phyloP scores from a whole-genome alignment of 1,284 basidiomycete species.

The Ustilago curta region DNA sequence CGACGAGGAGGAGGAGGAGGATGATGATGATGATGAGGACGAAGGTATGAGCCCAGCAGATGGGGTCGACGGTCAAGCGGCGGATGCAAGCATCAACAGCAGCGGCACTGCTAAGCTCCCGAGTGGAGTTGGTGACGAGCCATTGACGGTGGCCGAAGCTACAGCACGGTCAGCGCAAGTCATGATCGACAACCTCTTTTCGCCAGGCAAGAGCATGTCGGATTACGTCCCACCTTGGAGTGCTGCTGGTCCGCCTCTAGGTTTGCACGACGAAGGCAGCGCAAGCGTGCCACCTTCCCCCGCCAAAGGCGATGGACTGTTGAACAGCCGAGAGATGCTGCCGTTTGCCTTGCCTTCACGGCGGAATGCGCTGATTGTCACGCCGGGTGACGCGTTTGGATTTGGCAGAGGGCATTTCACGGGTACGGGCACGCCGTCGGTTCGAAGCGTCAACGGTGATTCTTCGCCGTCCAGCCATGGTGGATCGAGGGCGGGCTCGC shows the following conservation, averaged over 20 bases:
- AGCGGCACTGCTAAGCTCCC: conserved; percentile 33
- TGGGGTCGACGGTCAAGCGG: conserved; percentile 7
- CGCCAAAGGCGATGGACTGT: conserved; percentile 45
- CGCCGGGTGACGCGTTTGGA: conserved; percentile 71
- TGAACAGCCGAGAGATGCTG: conserved; percentile 92
- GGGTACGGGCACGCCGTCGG: conserved; percentile 56
- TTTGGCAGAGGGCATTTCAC: conserved; percentile 63
- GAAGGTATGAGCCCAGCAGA: conserved; percentile 8
- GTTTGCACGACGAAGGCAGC: conserved; percentile 32
- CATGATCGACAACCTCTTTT: conserved; percentile 58
- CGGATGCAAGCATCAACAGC: conserved; percentile 39
- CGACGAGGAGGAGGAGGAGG: conserved; percentile 10
- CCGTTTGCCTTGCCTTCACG: conserved; percentile 85
- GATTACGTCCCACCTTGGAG: conserved; percentile 61
- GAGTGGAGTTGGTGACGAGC: conserved; percentile 11
- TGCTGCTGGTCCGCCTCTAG: conserved; percentile 43
- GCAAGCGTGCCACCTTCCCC: conserved; percentile 30
- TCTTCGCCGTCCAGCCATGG: conserved; percentile 3
- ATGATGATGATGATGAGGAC: conserved; percentile 19
- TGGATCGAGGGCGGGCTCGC: conserved; percentile 19
- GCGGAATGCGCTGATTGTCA: conserved; percentile 80
- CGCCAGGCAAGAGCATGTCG: conserved; percentile 55
- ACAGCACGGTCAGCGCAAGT: conserved; percentile 41
- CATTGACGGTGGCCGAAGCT: conserved; percentile 43
- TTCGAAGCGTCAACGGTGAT: conserved; percentile 48